Percentiles rank a stretch among this genome's conserved stretches.
These are phyloP conservation scores for Globisporangium emineosum DNA, from an alignment of 352 stramenopile genomes.

Conservation along the genomic window DNA sequence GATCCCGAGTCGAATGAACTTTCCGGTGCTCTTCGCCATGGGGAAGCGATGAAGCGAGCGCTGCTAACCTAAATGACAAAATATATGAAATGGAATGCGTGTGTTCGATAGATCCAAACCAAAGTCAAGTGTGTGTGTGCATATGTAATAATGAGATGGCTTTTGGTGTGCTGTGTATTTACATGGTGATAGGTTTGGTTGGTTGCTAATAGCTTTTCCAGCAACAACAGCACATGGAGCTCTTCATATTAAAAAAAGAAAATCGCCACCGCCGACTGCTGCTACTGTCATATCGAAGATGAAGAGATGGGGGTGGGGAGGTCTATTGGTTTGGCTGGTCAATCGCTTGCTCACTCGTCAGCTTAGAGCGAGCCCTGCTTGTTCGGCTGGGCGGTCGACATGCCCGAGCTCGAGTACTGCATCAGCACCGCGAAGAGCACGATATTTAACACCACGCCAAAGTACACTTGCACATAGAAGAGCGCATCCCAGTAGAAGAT, in stretches of 20 bases:
- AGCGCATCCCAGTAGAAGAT: constrained; percentile 76
- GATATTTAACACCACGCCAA: constrained; percentile 61
- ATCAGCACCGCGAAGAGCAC: constrained; percentile 50
- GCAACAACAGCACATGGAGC: constrained; percentile 3
- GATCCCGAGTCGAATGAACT: constrained; percentile 80
- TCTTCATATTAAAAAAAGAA: constrained; percentile 5
- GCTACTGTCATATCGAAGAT: background rate
- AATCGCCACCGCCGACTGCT: background rate
- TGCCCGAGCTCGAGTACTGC: constrained; percentile 64
- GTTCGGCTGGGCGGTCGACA: constrained; percentile 43
- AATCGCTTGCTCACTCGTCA: background rate
- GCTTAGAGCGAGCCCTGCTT: constrained; percentile 35
- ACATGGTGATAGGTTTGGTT: constrained; percentile 9
- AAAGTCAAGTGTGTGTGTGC: background rate
- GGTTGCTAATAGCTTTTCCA: background rate
- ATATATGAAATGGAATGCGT: constrained; percentile 6
- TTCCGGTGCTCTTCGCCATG: constrained; percentile 78
- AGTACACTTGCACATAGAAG: constrained; percentile 79
- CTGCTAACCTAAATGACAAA: background rate
- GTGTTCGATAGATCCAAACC: constrained; percentile 3
- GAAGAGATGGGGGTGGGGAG: background rate
- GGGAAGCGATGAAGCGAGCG: constrained; percentile 51
- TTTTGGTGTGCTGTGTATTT: constrained; percentile 13
- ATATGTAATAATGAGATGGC: no score
- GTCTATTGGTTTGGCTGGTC: constrained; percentile 4